Evolutionary conservation across 2,329 filamentous ascomycete species (phyloP), one percentile per base, ranked within the genome.

Genomic region (Fusarium sp.): DNA sequence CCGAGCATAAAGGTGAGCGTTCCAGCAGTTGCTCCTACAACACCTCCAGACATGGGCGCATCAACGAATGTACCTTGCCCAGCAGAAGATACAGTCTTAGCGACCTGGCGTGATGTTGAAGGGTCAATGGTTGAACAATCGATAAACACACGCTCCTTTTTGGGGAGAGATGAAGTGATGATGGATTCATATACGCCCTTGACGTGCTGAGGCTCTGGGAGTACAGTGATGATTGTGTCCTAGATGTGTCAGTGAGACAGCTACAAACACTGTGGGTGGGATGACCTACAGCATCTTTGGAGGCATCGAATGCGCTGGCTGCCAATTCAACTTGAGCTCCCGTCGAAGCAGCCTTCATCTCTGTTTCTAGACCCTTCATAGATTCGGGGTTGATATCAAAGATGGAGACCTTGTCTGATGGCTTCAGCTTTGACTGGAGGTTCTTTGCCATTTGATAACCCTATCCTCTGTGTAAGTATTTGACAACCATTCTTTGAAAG

Each of bases 41-140:
- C 95, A 57, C 96, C 96, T 53, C 96, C 96, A 0, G 96, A 98
- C 92, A 99, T 97, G 49, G 96, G 96, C 6, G 96, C 96, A 80
- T 99, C 96, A 66, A 98, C 91, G 79, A 98, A 98, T 59, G 87
- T 88, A 60, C 94, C 94, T 79, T 92, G 89, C 3, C 89, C 86
- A 2, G 90, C 90, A 9, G 88, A 88, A 64, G 82, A 70, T 4
- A 97, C 91, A 30, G 88, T 87, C 69, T 90, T 86, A 28, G 95
- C 94, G 9, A 98, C 92, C 74, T 91, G 88, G 43, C 90, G 90
- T 2, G 95, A 98, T 5, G 95, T 94, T 37, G 91, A 90, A 0
- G 95, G 95, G 82, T 98, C 96, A 79, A 99, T 98, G 21, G 96
- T 99, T 7, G 96, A 98, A 82, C 93, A 96, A 82, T 99, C 96